Conservation (phyloP, 2,329 filamentous ascomycete species). For the Trichophyton verrucosum region DNA sequence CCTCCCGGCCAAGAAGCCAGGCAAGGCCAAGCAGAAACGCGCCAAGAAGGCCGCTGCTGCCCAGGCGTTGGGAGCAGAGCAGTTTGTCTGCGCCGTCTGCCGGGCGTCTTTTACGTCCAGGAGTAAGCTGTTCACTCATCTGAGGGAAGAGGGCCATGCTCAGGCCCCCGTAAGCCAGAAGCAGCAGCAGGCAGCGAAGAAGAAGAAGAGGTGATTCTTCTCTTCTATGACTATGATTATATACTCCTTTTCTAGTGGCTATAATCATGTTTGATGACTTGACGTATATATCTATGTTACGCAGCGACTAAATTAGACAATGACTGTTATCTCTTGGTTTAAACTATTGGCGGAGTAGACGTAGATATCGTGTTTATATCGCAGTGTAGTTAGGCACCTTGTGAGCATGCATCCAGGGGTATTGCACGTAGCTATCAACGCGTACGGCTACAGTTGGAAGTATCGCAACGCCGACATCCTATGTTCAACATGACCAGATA, state of each 20-base stretch:
- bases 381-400: too few relatives aligned
- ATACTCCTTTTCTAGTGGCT: background rate
- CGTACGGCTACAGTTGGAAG: too few relatives aligned
- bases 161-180: constrained; percentile 29
- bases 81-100: constrained; percentile 64
- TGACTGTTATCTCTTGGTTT: background rate
- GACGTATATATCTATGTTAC: background rate
- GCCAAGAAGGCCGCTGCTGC: constrained; percentile 38
- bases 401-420: too few relatives aligned
- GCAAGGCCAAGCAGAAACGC: constrained; percentile 43
- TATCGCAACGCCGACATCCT: too few relatives aligned
- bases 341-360: background rate
- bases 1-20: constrained; percentile 25
- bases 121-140: constrained; percentile 60
- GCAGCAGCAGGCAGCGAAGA: constrained; percentile 7
- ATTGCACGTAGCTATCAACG: too few relatives aligned
- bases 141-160: constrained; percentile 55
- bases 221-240: too few relatives aligned
- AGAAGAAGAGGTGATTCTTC: constrained; percentile 1
- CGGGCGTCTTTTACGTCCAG: constrained; percentile 64
- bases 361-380: too few relatives aligned
- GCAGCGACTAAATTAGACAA: background rate
- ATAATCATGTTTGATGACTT: background rate
- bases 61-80: constrained; percentile 15
- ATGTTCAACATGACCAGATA: too few relatives aligned